Evolutionary conservation across 176 grass and related monocot genomes (phyloP).

Genomic region (Oryza punctata): DNA sequence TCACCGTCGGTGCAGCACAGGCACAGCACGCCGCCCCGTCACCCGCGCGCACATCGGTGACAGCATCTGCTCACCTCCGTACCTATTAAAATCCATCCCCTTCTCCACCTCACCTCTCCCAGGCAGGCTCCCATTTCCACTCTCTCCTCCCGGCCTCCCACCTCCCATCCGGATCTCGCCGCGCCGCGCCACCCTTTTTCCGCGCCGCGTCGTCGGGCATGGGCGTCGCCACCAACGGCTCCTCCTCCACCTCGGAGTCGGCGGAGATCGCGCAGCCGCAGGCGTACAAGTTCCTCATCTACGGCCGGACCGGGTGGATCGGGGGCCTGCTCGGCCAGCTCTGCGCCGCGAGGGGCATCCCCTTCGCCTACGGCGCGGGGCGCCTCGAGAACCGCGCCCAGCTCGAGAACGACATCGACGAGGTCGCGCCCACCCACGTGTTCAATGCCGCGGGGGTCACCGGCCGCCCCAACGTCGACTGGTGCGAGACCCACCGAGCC

Average conservation of each 20-base stretch:
- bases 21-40: neutral
- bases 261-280: conserved; percentile 10
- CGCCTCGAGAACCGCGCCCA: conserved; percentile 68
- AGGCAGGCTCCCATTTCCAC: neutral
- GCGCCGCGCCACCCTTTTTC: neutral
- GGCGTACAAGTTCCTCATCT: conserved; percentile 83
- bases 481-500: conserved; percentile 76
- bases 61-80: conserved; percentile 4
- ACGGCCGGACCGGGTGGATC: conserved; percentile 85
- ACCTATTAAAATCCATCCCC: conserved; percentile 24
- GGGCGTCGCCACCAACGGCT: conserved; percentile 58
- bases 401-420: conserved; percentile 65
- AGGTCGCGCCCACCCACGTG: conserved; percentile 60
- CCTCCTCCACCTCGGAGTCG: conserved; percentile 1
- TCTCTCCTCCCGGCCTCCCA: neutral
- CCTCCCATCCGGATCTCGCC: conserved; percentile 31
- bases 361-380: conserved; percentile 66
- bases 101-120: conserved; percentile 21
- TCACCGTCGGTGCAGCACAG: conserved; percentile 37
- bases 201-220: conserved; percentile 29
- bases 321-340: conserved; percentile 72
- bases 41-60: neutral
- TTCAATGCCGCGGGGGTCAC: conserved; percentile 92
- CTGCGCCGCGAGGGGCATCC: conserved; percentile 57
- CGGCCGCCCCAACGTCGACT: conserved; percentile 89